These are phyloP conservation scores for Apostasia ramifera DNA, from an alignment of 106 monocot species.

Conservation along the genomic window DNA sequence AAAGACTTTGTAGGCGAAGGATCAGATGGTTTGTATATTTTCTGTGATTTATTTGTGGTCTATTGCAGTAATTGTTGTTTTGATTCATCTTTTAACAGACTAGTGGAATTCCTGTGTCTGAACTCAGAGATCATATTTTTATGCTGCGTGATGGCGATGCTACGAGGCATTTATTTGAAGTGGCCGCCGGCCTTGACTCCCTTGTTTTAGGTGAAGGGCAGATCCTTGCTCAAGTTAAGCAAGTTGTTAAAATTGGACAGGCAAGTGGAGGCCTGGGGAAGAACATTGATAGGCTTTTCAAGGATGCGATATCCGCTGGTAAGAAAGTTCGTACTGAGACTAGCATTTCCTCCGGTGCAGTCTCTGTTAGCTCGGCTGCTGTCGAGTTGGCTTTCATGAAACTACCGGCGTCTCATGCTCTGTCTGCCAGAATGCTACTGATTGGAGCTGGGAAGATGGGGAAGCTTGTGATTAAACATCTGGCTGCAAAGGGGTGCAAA, in stretches of 20 bases:
- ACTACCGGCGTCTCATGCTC: slow-evolving; percentile 42
- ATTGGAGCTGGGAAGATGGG: slow-evolving; percentile 99
- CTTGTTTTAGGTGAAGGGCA: slow-evolving; percentile 98
- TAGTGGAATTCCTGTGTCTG: slow-evolving; percentile 84
- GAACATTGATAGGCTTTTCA: slow-evolving; percentile 91
- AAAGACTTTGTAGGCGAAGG: no score
- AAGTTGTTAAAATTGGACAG: slow-evolving; percentile 80
- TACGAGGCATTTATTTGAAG: slow-evolving; percentile 87
- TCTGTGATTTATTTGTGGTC: neutral
- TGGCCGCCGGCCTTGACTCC: slow-evolving; percentile 91
- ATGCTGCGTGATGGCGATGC: slow-evolving; percentile 91
- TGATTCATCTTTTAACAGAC: slow-evolving; percentile 33
- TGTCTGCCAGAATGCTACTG: slow-evolving; percentile 74
- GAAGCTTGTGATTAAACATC: slow-evolving; percentile 92
- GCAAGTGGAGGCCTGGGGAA: slow-evolving; percentile 72
- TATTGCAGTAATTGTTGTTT: neutral
- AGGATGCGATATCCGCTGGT: slow-evolving; percentile 84
- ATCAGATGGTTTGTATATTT: no score
- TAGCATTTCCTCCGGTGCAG: slow-evolving; percentile 91
- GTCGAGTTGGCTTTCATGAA: slow-evolving; percentile 95
- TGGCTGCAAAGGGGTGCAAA: slow-evolving; percentile 84
- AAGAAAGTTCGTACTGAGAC: slow-evolving; percentile 86
- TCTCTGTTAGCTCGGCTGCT: slow-evolving; percentile 97
- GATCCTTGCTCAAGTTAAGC: slow-evolving; percentile 95
- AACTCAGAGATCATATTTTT: slow-evolving; percentile 79